Percentiles rank a stretch among this genome's conserved stretches.
Evolutionary conservation across 225 moss, liverwort and hornwort species (phyloP).

Genomic region (Physcomitrellopsis africana): DNA sequence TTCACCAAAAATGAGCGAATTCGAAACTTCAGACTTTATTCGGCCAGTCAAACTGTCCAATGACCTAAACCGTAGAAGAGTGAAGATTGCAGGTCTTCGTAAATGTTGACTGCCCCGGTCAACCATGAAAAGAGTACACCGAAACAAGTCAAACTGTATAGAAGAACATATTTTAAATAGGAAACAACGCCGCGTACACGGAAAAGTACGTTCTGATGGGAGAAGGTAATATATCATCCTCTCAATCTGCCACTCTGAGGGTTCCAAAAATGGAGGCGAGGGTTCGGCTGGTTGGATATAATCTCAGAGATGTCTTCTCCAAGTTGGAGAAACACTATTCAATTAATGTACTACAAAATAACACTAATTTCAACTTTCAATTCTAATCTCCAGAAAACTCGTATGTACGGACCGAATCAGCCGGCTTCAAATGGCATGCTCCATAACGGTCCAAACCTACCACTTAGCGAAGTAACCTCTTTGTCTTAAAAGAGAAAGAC

Average conservation of each 20-base stretch:
- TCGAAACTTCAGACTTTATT: too few relatives aligned
- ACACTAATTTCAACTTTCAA: background rate
- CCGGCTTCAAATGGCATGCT: background rate
- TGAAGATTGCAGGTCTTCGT: background rate
- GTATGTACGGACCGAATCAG: too few relatives aligned
- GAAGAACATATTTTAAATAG: background rate
- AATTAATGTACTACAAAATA: fast-evolving
- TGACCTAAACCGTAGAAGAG: background rate
- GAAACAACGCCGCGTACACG: background rate
- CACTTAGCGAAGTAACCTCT: background rate
- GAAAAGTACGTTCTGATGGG: background rate
- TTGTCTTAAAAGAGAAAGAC: too few relatives aligned
- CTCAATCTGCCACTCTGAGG: background rate
- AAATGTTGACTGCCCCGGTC: background rate
- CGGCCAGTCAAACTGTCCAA: background rate
- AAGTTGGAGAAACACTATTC: too few relatives aligned
- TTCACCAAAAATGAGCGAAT: background rate
- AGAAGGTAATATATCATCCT: background rate
- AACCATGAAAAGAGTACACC: background rate
- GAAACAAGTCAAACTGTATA: background rate
- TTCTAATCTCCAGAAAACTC: too few relatives aligned
- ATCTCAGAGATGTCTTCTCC: background rate
- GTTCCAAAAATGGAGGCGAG: background rate
- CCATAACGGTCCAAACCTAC: background rate
- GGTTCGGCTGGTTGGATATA: too few relatives aligned